Evolutionary conservation across 148 eudicot genomes (phyloP), one percentile per base, ranked within the genome.

Genomic region (Amaranthus hypochondriacus): DNA sequence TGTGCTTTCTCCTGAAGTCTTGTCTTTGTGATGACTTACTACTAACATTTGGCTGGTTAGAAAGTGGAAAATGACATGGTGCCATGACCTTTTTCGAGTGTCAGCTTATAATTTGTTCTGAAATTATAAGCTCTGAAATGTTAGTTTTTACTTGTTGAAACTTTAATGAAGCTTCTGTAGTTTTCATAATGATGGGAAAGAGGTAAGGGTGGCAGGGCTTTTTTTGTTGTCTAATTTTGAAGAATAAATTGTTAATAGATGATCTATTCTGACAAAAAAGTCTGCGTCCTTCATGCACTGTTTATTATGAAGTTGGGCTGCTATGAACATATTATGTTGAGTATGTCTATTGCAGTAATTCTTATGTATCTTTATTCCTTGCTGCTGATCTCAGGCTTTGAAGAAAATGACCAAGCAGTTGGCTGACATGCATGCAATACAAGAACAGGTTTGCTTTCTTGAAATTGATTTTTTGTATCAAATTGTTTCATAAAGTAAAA

Each of bases 321-420:
- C 61, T 9, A 7, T 62, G 48, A 58, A 66, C 51, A 57, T 54
- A 44, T 59, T 3, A 50, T 56, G 63, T 62, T 15, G 66, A 10
- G 44, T 7, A 12, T 58, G 68, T 28, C 75, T 66, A 65, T 70
- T 69, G 54, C 62, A 51, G 7, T 56, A 46, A 71, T 74, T 82
- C 53, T 73, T 53, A 7, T 51, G 48, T 69, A 10, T 8, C 66
- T 75, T 68, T 0, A 48, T n/a, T 28, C 39, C 39, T 7, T 69
- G 43, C 55, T 76, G 7, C 7, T 56, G 4, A 71, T 76, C 62
- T 75, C 90, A 94, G 98, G 97, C 92, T 77, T 73, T 59, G 79
- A 82, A 88, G 86, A 94, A 92, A 82, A 79, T 94, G 89, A 83
- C 87, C 53, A 94, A 94, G 80, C 87, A 81, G 76, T 81, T 82